These are phyloP conservation scores for Penicillium simplicissimum DNA, from an alignment of 495 filamentous ascomycete genomes.

Conservation along the genomic window DNA sequence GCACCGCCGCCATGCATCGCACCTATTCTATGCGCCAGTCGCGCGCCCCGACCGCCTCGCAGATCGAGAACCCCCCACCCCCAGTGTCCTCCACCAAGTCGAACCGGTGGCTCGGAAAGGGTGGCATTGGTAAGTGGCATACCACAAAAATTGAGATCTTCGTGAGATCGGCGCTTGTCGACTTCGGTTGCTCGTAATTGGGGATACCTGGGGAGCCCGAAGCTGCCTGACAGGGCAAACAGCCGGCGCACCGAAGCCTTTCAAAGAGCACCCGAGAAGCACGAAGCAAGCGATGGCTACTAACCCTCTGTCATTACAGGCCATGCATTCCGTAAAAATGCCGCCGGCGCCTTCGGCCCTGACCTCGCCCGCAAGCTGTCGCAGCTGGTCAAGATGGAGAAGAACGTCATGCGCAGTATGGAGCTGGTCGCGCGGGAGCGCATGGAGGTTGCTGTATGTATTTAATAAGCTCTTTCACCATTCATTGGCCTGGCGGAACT, in stretches of 20 bases:
- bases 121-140: conserved; percentile 72
- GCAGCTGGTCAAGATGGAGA: conserved; percentile 99
- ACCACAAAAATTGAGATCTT: neutral
- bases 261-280: neutral
- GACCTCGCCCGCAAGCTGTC: conserved; percentile 96
- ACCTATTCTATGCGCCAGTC: conserved; percentile 98
- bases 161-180: neutral
- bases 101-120: conserved; percentile 80
- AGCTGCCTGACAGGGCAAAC: conserved; percentile 23
- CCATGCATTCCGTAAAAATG: conserved; percentile 88
- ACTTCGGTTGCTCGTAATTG: neutral
- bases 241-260: neutral
- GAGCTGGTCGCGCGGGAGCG: conserved; percentile 92
- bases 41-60: conserved; percentile 87
- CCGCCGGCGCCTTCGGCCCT: conserved; percentile 92
- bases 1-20: conserved; percentile 74
- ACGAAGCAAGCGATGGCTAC: neutral
- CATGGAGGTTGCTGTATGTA: conserved; percentile 93
- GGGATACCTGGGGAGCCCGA: neutral
- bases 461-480: neutral
- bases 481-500: neutral
- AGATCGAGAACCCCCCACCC: conserved; percentile 89
- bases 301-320: conserved; percentile 54
- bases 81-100: conserved; percentile 89
- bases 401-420: conserved; percentile 99